Conservation (phyloP, 306 rosid genomes). For the Trifolium subterraneum region DNA sequence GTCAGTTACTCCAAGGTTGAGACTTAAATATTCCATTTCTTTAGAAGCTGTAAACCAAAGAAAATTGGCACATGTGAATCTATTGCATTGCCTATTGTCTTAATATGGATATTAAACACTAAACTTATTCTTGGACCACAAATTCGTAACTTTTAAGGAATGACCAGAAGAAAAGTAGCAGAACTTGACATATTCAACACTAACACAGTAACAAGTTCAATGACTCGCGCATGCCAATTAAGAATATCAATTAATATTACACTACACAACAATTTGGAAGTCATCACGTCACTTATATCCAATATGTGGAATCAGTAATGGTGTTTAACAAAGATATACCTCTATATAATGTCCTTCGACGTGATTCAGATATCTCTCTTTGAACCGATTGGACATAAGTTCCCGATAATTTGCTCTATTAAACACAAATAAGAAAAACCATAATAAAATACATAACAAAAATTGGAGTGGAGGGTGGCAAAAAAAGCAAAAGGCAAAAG, state of each 20-base stretch:
- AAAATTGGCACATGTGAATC: constrained; percentile 22
- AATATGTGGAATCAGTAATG: constrained; percentile 1
- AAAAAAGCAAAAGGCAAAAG: background rate
- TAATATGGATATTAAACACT: constrained; percentile 9
- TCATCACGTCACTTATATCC: constrained; percentile 10
- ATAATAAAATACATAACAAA: background rate
- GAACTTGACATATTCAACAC: constrained; percentile 30
- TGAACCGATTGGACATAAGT: constrained; percentile 44
- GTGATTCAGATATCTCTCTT: constrained; percentile 52
- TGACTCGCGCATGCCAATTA: constrained; percentile 1
- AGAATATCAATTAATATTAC: constrained; percentile 23
- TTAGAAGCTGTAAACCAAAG: constrained; percentile 47
- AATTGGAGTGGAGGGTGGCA: background rate
- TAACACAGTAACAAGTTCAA: background rate
- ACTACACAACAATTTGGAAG: constrained; percentile 8
- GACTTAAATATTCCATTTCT: constrained; percentile 53
- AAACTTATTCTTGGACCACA: constrained; percentile 2
- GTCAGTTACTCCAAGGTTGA: constrained; percentile 56
- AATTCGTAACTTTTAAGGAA: background rate
- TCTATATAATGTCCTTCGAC: constrained; percentile 56
- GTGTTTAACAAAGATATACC: constrained; percentile 45
- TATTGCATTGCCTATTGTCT: constrained; percentile 9
- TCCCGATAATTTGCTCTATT: constrained; percentile 56
- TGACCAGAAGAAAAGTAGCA: constrained; percentile 13
- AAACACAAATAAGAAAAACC: constrained; percentile 30